These are phyloP conservation scores for Astrephomene gubernaculifera DNA, from an alignment of 139 green algal genomes.

Conservation along the genomic window DNA sequence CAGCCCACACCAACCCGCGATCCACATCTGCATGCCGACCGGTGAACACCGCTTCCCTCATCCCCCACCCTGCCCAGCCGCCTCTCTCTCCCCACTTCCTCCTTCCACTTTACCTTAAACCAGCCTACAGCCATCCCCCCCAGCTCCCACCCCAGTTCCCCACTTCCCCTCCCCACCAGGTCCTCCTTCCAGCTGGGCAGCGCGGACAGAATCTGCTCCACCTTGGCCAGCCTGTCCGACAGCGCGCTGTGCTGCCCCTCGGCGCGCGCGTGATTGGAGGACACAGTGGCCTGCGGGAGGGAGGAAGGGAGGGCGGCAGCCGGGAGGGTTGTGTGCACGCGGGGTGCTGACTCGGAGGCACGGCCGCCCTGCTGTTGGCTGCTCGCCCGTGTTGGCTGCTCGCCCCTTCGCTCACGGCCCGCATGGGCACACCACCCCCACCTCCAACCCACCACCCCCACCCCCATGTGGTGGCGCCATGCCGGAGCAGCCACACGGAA, in stretches of 20 bases:
- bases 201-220: slow-evolving; percentile 53
- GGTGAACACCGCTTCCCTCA: too few relatives aligned
- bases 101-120: not conserved
- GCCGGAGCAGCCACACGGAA: too few relatives aligned
- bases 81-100: not conserved
- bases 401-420: not conserved
- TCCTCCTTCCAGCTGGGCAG: slow-evolving; percentile 62
- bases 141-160: not conserved
- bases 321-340: not conserved
- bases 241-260: not conserved
- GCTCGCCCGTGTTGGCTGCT: not conserved
- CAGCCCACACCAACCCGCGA: too few relatives aligned
- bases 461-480: too few relatives aligned
- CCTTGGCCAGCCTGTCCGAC: slow-evolving; percentile 43
- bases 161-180: slow-evolving; percentile 49
- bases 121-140: not conserved
- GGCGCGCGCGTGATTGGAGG: not conserved
- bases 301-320: not conserved
- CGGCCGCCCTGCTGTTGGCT: not conserved
- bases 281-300: not conserved
- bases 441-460: not conserved
- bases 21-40: too few relatives aligned
- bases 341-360: not conserved
- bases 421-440: not conserved
- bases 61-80: not conserved